A percentile compares a stretch with the other conserved stretches of the same genome.
Conservation (phyloP, 23 red algal species). For the Cyanidiococcus yangmingshanensis region DNA sequence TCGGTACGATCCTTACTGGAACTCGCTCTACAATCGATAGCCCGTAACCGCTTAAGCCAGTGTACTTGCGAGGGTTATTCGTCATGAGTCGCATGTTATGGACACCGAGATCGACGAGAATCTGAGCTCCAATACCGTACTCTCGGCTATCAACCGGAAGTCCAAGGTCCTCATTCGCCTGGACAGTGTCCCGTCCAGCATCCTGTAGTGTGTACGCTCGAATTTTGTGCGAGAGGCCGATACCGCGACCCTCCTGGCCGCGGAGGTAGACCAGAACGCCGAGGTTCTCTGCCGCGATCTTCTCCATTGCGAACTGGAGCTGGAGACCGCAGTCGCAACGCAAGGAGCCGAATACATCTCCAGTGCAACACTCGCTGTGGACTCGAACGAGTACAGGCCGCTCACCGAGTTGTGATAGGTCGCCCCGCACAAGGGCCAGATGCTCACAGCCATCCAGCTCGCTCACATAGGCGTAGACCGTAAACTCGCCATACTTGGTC, state of each 20-base stretch:
- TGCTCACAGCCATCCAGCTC: constrained; percentile 77
- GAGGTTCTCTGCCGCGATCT: constrained; percentile 50
- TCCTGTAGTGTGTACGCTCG: constrained; percentile 91
- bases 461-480: constrained; percentile 61
- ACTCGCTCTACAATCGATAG: constrained; percentile 74
- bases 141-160: constrained; percentile 87
- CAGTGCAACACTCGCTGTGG: constrained; percentile 95
- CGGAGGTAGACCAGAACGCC: constrained; percentile 89
- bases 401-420: constrained; percentile 29
- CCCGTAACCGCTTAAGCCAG: constrained; percentile 69
- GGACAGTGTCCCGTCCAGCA: constrained; percentile 74
- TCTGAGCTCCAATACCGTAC: constrained; percentile 98
- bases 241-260: constrained; percentile 94
- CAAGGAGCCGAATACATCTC: constrained; percentile 90
- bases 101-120: constrained; percentile 81
- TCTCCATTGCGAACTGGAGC: constrained; percentile 71
- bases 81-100: constrained; percentile 85
- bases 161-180: constrained; percentile 91
- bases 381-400: constrained; percentile 86
- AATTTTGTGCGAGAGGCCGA: constrained; percentile 92
- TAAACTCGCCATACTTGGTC: constrained; percentile 69
- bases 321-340: constrained; percentile 95
- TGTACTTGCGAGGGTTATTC: constrained; percentile 97
- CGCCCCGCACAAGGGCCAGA: constrained; percentile 70
- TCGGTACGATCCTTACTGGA: constrained; percentile 51